Percentiles rank a stretch among this genome's conserved stretches.
Conservation (phyloP, 164 flowering plant species). For the Amborella trichopoda region DNA sequence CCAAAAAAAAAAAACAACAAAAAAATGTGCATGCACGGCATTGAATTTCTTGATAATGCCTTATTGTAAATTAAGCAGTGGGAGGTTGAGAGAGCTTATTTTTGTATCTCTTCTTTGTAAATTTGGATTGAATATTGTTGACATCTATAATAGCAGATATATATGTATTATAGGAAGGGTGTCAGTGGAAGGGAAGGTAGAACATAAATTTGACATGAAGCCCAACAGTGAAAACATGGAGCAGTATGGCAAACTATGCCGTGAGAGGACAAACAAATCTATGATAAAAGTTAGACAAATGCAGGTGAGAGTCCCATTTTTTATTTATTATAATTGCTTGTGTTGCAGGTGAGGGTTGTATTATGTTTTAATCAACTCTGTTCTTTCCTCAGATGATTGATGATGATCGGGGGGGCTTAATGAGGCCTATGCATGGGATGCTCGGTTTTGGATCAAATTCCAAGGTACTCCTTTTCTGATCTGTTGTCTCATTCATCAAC, state of each 20-base stretch:
- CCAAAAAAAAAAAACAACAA: too few species aligned
- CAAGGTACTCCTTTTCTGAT: slow-evolving; percentile 24
- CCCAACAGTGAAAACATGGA: slow-evolving; percentile 48
- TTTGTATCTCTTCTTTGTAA: too few species aligned
- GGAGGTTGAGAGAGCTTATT: too few species aligned
- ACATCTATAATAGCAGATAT: slow-evolving; percentile 5
- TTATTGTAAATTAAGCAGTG: too few species aligned
- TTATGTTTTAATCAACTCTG: background rate
- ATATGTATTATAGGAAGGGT: slow-evolving; percentile 35
- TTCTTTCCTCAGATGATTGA: slow-evolving; percentile 37
- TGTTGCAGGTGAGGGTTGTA: background rate
- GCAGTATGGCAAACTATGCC: slow-evolving; percentile 62
- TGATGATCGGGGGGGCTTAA: slow-evolving; percentile 38
- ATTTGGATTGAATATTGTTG: too few species aligned
- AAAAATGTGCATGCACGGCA: too few species aligned
- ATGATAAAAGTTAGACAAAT: slow-evolving; percentile 59
- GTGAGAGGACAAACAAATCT: slow-evolving; percentile 65
- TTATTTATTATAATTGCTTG: background rate
- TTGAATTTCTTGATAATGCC: too few species aligned
- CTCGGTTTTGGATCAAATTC: slow-evolving; percentile 15
- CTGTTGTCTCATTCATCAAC: too few species aligned
- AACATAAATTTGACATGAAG: slow-evolving; percentile 76
- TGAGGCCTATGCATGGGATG: slow-evolving; percentile 64
- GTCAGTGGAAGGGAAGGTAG: slow-evolving; percentile 72
- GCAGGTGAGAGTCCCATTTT: slow-evolving; percentile 28